These are phyloP conservation scores for Botrytis squamosa DNA, from an alignment of 2,329 filamentous ascomycete genomes.

Conservation along the genomic window DNA sequence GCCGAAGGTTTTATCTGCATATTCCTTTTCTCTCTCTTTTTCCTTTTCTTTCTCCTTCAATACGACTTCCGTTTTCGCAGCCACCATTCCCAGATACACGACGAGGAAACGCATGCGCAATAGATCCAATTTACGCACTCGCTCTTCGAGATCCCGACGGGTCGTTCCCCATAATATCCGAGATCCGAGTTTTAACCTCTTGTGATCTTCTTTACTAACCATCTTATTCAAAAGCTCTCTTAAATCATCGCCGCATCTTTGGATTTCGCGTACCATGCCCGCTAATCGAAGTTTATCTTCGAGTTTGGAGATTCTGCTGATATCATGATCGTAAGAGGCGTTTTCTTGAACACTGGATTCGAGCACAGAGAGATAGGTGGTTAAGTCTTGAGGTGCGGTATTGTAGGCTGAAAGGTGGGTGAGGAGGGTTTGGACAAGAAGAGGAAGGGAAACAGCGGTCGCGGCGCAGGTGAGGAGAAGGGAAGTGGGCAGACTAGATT, in stretches of 20 bases:
- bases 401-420: conserved; percentile 56
- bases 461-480: conserved; percentile 58
- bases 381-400: conserved; percentile 57
- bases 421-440: conserved; percentile 52
- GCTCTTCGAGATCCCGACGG: conserved; percentile 54
- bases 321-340: conserved; percentile 61
- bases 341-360: conserved; percentile 61
- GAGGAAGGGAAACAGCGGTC: conserved; percentile 54
- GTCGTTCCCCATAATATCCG: conserved; percentile 54
- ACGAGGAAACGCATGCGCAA: conserved; percentile 64
- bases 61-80: conserved; percentile 39
- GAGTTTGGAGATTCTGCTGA: conserved; percentile 55
- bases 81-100: conserved; percentile 61
- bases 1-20: not conserved
- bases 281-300: conserved; percentile 62
- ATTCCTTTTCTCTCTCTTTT: conserved; percentile 11
- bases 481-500: conserved; percentile 24
- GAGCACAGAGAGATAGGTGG: conserved; percentile 57
- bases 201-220: conserved; percentile 45
- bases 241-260: conserved; percentile 58
- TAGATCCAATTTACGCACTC: conserved; percentile 58
- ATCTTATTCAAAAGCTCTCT: conserved; percentile 58
- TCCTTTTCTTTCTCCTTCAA: conserved; percentile 5
- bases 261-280: conserved; percentile 60
- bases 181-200: conserved; percentile 46